phyloP scores from a whole-genome alignment of 371 early-diverging fungal species.

The Actinomortierella wolfii region DNA sequence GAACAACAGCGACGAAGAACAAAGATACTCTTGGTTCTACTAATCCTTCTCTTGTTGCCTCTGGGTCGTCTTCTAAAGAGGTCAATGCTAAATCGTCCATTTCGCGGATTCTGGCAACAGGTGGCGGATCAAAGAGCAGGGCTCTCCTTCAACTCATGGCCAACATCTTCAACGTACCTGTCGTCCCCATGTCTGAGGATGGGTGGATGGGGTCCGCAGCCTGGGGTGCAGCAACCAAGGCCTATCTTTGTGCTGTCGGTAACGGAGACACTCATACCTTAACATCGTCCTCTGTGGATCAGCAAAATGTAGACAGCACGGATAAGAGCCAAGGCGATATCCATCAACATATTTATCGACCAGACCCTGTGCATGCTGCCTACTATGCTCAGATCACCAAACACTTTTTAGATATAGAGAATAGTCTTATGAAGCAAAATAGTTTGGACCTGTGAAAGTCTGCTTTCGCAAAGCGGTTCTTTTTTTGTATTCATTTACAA shows the following conservation, averaged over 20 bases:
- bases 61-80: not conserved
- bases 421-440: not conserved
- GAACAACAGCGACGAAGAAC: slow-evolving; percentile 21
- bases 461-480: no score
- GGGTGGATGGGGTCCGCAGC: slow-evolving; percentile 42
- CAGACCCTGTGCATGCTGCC: no score
- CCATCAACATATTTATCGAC: no score
- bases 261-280: not conserved
- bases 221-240: slow-evolving; percentile 46
- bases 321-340: no score
- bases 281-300: not conserved
- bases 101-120: slow-evolving; percentile 66
- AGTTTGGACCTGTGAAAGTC: not conserved
- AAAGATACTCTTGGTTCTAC: not conserved
- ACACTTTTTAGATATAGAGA: not conserved
- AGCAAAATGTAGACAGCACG: not conserved
- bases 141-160: slow-evolving; percentile 64
- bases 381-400: no score
- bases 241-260: slow-evolving; percentile 18
- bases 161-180: slow-evolving; percentile 71
- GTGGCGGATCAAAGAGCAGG: slow-evolving; percentile 75
- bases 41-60: not conserved
- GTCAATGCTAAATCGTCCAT: slow-evolving; percentile 13
- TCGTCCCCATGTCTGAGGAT: slow-evolving; percentile 48
- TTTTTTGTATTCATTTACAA: no score